A percentile compares a stretch with the other conserved stretches of the same genome.
Evolutionary conservation across 1,284 basidiomycete species (phyloP).

Genomic region (Leccinum fallax): DNA sequence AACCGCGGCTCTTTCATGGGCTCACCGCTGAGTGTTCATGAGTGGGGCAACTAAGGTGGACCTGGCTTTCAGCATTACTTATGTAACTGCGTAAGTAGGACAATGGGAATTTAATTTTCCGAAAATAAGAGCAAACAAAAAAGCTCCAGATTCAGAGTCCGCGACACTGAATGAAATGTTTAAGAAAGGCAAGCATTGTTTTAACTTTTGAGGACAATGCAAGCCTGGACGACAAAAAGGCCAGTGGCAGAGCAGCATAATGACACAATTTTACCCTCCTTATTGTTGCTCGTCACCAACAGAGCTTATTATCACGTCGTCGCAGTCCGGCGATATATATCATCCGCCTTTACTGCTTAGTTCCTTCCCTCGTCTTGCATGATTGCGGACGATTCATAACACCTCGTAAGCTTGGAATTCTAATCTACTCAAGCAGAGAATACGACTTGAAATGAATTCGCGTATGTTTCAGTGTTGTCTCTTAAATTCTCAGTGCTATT

Average conservation of each 20-base stretch:
- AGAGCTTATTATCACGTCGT: constrained; percentile 9
- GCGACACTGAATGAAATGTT: constrained; percentile 24
- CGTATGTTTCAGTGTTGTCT: constrained; percentile 15
- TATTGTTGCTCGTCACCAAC: constrained; percentile 21
- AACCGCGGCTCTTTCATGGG: neutral
- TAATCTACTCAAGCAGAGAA: constrained; percentile 1
- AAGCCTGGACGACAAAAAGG: constrained; percentile 29
- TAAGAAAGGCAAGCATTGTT: constrained; percentile 28
- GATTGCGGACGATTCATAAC: neutral
- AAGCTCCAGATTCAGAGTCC: constrained; percentile 15
- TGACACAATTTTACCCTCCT: constrained; percentile 4
- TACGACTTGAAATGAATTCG: constrained; percentile 22
- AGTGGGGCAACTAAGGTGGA: neutral
- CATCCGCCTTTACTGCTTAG: neutral
- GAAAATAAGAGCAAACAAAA: constrained; percentile 21
- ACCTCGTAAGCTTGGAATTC: neutral
- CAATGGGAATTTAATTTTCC: neutral
- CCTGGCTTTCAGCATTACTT: neutral
- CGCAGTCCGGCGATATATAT: constrained; percentile 20
- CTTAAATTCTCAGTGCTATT: neutral
- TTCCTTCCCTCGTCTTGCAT: constrained; percentile 7
- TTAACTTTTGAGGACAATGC: constrained; percentile 27
- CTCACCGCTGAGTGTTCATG: neutral
- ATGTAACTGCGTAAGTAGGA: neutral
- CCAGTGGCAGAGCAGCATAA: constrained; percentile 1